Conservation (phyloP, 352 stramenopile genomes). For the Pythium brassicae region DNA sequence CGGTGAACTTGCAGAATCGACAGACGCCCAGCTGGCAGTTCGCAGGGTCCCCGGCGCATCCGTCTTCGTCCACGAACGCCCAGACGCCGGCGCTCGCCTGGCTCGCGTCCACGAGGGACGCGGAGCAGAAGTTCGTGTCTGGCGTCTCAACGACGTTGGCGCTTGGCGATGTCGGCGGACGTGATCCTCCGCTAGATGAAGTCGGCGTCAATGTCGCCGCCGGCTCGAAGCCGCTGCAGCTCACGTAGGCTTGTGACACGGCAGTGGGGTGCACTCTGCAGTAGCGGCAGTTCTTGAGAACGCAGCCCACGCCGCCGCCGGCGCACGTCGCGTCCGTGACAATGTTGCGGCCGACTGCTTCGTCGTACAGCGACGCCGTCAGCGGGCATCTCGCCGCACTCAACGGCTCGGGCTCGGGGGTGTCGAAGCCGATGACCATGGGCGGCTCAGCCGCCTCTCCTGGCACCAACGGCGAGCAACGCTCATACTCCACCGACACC, state of each 20-base stretch:
- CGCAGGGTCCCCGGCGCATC: not conserved
- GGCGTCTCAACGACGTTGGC: conserved; percentile 6
- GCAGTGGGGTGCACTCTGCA: conserved; percentile 25
- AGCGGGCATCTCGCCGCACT: conserved; percentile 1
- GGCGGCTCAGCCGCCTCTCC: not conserved
- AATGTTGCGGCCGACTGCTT: conserved; percentile 12
- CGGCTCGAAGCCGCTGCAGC: conserved; percentile 8
- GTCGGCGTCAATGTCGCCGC: not conserved
- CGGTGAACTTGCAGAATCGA: conserved; percentile 5
- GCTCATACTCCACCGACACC: not conserved
- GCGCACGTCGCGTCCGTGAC: conserved; percentile 15
- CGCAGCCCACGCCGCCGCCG: conserved; percentile 7
- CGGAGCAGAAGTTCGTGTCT: conserved; percentile 9
- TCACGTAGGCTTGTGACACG: conserved; percentile 23
- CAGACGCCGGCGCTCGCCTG: conserved; percentile 6
- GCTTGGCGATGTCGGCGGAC: not conserved
- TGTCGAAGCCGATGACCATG: not conserved
- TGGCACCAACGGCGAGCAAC: conserved; percentile 1
- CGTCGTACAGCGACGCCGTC: conserved; percentile 5
- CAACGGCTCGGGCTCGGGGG: not conserved
- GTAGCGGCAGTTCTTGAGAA: conserved; percentile 20
- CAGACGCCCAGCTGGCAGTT: conserved; percentile 3
- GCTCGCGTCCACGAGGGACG: conserved; percentile 1
- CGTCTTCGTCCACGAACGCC: conserved; percentile 9
- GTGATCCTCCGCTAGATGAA: not conserved